A percentile compares a stretch with the other conserved stretches of the same genome.
phyloP scores from a whole-genome alignment of 768 basidiomycete genomes.

The Suillus subaureus region DNA sequence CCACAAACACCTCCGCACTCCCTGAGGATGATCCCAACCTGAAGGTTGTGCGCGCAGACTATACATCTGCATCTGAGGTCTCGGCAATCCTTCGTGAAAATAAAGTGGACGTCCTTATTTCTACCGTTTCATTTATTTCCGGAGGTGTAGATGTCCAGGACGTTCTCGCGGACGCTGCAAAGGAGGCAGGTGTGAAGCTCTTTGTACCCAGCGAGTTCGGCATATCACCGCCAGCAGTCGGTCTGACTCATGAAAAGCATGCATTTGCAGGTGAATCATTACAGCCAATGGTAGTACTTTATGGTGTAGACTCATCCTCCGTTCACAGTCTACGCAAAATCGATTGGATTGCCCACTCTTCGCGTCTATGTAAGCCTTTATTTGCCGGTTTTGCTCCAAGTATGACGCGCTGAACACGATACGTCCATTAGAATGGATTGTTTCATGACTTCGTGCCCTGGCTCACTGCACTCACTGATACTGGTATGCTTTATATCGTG shows the following conservation, averaged over 20 bases:
- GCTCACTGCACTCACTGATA: slow-evolving; percentile 15
- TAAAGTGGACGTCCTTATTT: slow-evolving; percentile 12
- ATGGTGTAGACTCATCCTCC: not conserved
- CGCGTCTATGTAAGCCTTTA: slow-evolving; percentile 13
- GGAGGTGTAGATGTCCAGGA: slow-evolving; percentile 20
- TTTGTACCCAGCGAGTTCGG: slow-evolving; percentile 36
- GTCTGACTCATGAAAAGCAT: not conserved
- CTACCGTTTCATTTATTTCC: not conserved
- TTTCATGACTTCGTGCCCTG: slow-evolving; percentile 22
- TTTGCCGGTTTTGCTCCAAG: slow-evolving; percentile 14
- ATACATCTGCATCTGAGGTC: not conserved
- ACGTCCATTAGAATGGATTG: slow-evolving; percentile 21
- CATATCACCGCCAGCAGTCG: slow-evolving; percentile 7
- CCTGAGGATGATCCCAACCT: not conserved
- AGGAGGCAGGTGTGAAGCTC: slow-evolving; percentile 29
- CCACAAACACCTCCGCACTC: not conserved
- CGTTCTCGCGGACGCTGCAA: slow-evolving; percentile 12
- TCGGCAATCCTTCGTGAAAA: slow-evolving; percentile 5
- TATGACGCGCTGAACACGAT: not conserved
- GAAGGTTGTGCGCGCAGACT: slow-evolving; percentile 1
- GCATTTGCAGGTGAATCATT: slow-evolving; percentile 5
- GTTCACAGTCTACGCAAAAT: slow-evolving; percentile 19
- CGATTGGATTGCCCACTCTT: slow-evolving; percentile 21
- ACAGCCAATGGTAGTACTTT: no score
- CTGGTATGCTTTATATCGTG: slow-evolving; percentile 23